These are phyloP conservation scores for Tetracladium marchalianum DNA, from an alignment of 495 filamentous ascomycete species.

Conservation along the genomic window DNA sequence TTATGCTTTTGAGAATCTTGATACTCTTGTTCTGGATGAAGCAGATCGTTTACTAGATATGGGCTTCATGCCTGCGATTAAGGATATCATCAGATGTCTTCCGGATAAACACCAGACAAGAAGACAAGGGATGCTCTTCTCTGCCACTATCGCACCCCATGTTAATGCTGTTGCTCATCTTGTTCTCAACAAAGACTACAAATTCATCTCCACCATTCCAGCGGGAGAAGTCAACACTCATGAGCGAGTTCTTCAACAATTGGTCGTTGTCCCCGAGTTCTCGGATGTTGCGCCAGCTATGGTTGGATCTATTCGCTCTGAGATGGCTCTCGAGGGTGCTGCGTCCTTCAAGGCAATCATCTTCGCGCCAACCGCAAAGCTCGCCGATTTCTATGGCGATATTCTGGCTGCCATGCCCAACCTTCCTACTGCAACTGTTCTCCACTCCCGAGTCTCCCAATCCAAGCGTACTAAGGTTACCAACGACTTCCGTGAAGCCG, in stretches of 20 bases:
- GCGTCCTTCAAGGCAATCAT: conserved; percentile 53
- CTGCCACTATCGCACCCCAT: conserved; percentile 54
- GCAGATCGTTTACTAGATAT: conserved; percentile 58
- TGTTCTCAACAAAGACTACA: conserved; percentile 45
- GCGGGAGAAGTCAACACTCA: conserved; percentile 51
- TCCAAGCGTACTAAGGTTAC: conserved; percentile 45
- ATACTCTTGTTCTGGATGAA: conserved; percentile 56
- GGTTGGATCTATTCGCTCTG: conserved; percentile 33
- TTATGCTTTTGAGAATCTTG: conserved; percentile 35
- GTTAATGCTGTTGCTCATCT: conserved; percentile 50
- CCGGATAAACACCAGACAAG: conserved; percentile 40
- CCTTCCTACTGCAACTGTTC: conserved; percentile 38
- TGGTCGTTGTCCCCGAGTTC: conserved; percentile 43
- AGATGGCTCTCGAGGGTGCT: conserved; percentile 24
- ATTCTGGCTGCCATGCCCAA: conserved; percentile 35
- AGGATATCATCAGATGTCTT: conserved; percentile 45
- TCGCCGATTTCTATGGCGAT: conserved; percentile 44
- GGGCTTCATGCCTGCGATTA: conserved; percentile 49
- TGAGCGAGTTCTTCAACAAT: conserved; percentile 50
- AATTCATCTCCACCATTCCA: conserved; percentile 51
- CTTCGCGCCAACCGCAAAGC: conserved; percentile 56
- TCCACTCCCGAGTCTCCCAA: conserved; percentile 55
- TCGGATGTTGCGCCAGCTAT: conserved; percentile 43
- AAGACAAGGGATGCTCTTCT: conserved; percentile 66
- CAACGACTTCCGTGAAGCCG: conserved; percentile 47